phyloP scores from a whole-genome alignment of 441 rosid species.

The Erodium moschatum region DNA sequence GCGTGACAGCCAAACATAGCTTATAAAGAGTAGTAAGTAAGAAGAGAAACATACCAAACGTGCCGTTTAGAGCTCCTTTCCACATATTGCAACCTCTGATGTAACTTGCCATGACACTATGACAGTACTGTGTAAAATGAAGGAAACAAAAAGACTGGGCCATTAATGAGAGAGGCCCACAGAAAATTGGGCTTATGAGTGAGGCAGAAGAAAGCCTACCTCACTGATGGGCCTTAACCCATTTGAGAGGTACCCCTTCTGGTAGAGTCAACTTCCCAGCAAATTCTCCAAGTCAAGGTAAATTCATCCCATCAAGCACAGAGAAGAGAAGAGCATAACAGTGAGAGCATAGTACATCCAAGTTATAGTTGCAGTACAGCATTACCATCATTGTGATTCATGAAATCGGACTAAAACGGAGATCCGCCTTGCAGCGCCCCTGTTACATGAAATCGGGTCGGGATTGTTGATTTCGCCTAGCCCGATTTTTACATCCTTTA shows the following conservation, averaged over 20 bases:
- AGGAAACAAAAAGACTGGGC: background rate
- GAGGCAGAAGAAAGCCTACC: background rate
- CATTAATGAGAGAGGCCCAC: constrained; percentile 6
- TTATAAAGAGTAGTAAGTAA: background rate
- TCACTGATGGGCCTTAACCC: constrained; percentile 5
- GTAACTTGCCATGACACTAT: constrained; percentile 1
- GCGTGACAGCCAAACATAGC: constrained; percentile 5
- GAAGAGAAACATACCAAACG: constrained; percentile 8
- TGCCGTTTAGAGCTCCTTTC: constrained; percentile 4
- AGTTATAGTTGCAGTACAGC: background rate
- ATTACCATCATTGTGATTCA: no score
- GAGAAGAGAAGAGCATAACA: background rate
- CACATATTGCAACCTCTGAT: background rate
- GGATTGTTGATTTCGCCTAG: no score
- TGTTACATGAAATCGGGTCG: no score
- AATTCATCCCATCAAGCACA: background rate
- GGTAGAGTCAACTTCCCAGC: constrained; percentile 2
- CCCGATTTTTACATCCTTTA: no score
- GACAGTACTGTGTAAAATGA: background rate
- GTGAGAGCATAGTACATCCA: background rate
- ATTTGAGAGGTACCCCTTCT: background rate
- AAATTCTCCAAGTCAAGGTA: background rate
- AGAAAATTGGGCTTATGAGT: background rate
- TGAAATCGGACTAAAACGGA: no score
- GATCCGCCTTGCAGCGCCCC: no score